Evolutionary conservation across 2,329 filamentous ascomycete species (phyloP), one percentile per base, ranked within the genome.

Genomic region (Clarireedia sp.): DNA sequence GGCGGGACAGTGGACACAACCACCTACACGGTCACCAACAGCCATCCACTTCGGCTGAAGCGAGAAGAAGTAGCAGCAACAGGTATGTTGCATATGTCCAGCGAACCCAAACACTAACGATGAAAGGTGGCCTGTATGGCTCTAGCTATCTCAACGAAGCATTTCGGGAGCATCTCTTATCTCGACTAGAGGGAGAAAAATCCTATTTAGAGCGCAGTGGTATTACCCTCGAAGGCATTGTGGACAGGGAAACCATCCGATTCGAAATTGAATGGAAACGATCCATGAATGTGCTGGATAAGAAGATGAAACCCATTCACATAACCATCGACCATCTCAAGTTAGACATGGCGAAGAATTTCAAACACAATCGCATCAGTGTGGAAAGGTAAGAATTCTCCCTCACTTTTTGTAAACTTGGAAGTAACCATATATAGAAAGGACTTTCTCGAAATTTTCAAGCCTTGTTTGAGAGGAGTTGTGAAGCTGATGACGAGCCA

Each of bases 1-100:
- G 65, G 65, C 23, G 65, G 64, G 19, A 66, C 64, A 12, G 64
- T 66, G 17, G 66, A 68, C 48, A 56, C 57, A 10, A 63, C 59
- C 9, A 65, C 63, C 1, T 68, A 67, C 47, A 61, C 51, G 10
- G 59, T 68, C 10, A 59, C 51, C 37, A 48, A 55, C 14, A 50
- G 33, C 2, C 54, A 51, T 5, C 63, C 66, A 4, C 51, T 66
- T 17, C 50, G 62, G 33, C 51, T 68, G 12, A 53, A 54, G 33
- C 43, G 51, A 26, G 64, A 66, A 48, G 48, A 60, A 6, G 59
- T 63, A 12, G 33, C 49, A n/a, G 55, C 64, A 1, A 57, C 41
- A 24, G 63, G 60, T 62, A 60, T 21, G 56, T 9, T 10, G 9
- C 12, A 9, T 33, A 33, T 3, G 29, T 12, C 9, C 4, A 10